Conservation (phyloP, 257 asterid species). For the Parsonsia alboflavescens region DNA sequence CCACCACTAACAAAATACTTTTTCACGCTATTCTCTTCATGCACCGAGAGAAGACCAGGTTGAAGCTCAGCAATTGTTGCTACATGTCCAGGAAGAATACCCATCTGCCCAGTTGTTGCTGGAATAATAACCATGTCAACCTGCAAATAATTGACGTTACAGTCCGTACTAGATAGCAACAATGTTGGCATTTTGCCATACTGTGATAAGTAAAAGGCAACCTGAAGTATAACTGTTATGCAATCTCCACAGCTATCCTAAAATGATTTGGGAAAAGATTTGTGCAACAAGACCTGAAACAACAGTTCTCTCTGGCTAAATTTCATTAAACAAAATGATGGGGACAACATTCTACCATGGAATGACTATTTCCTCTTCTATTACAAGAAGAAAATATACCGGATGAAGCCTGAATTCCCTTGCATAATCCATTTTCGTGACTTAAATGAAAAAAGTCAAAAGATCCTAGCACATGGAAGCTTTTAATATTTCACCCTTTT, state of each 20-base stretch:
- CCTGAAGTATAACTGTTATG: not conserved
- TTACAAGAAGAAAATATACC: not conserved
- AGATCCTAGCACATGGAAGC: not conserved
- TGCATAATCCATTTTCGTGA: not conserved
- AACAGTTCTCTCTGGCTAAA: not conserved
- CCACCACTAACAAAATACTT: conserved; percentile 54
- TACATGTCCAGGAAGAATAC: conserved; percentile 53
- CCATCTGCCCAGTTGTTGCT: conserved; percentile 51
- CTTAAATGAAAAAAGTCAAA: not conserved
- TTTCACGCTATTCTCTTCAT: conserved; percentile 38
- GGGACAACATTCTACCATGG: not conserved
- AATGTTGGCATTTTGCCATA: not conserved
- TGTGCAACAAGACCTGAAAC: not conserved
- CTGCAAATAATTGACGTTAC: conserved; percentile 17
- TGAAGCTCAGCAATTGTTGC: conserved; percentile 54
- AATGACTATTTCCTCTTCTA: not conserved
- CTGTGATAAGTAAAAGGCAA: not conserved
- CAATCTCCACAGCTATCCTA: not conserved
- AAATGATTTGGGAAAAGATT: not conserved
- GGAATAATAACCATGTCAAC: conserved; percentile 60
- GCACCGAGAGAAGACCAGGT: conserved; percentile 46
- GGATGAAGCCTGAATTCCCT: not conserved
- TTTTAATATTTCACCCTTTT: not conserved
- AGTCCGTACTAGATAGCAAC: not conserved
- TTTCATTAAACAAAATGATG: not conserved